Evolutionary conservation across 106 monocot genomes (phyloP), one percentile per base, ranked within the genome.

Genomic region (Posidonia australis): DNA sequence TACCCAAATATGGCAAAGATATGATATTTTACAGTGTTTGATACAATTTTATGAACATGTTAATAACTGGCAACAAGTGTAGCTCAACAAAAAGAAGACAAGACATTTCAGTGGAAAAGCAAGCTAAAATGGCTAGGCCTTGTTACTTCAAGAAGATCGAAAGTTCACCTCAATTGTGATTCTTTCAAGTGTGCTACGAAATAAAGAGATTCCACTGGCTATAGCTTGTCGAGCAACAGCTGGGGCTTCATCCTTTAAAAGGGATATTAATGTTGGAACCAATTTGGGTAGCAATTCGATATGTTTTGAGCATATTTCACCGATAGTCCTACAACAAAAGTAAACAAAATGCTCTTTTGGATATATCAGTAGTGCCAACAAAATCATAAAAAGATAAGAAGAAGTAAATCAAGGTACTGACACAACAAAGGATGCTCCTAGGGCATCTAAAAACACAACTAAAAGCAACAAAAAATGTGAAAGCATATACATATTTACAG

Each of bases 181-280:
- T 58, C 85, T 84, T 62, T 78, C 77, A 63, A 96, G 48, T 31
- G 82, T 76, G 65, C 26, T 57, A 16, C 54, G 64, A 70, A 85
- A 96, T 63, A 96, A 77, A 55, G 32, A 67, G 43, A 82, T 90
- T 57, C 84, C 90, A 41, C 78, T 81, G 25, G 66, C 62, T 65
- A 96, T 79, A 20, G 87, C 82, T 80, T 96, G 96, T 56, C 96
- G 77, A 79, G 65, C 79, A 68, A 96, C 84, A 51, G 84, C 84
- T 24, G 96, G 82, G 30, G 79, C 70, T 64, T 80, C 90, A 75
- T 96, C 96, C 51, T 84, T 78, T 61, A 90, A 63, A 82, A 82
- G 77, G 10, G 67, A 74, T 65, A 87, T 73, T 3, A 96, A 63
- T 70, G 74, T 75, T 72, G 96, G 87, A 78, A 85, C 65, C 67